A percentile compares a stretch with the other conserved stretches of the same genome.
Conservation (phyloP, 371 early-diverging fungal species). For the Mucor circinelloides region DNA sequence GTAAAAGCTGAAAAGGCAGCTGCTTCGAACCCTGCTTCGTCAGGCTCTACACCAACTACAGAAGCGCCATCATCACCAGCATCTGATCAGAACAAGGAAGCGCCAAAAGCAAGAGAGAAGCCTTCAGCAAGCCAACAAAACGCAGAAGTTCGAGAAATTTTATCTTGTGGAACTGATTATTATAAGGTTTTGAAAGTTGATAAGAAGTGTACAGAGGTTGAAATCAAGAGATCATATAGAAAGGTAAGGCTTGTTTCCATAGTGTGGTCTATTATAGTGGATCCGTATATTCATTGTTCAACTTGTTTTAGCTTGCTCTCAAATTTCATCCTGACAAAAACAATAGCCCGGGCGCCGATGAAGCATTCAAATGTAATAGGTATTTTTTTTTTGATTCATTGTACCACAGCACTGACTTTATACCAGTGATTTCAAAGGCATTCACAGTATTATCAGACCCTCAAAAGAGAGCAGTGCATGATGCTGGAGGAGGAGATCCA, state of each 20-base stretch:
- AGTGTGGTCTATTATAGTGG: neutral
- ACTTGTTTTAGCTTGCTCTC: conserved; percentile 67
- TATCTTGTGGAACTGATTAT: conserved; percentile 78
- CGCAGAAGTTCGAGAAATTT: conserved; percentile 77
- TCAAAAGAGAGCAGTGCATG: conserved; percentile 87
- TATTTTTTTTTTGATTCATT: neutral
- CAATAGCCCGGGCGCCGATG: conserved; percentile 94
- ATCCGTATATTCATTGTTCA: neutral
- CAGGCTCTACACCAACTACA: conserved; percentile 17
- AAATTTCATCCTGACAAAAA: conserved; percentile 98
- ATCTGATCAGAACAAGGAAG: neutral
- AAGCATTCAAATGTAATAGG: conserved; percentile 88
- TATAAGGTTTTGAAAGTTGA: conserved; percentile 87
- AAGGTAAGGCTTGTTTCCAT: conserved; percentile 60
- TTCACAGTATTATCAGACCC: conserved; percentile 88
- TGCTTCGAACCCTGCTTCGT: conserved; percentile 7
- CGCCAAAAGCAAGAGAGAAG: conserved; percentile 29
- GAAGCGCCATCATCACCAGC: conserved; percentile 4
- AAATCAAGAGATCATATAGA: conserved; percentile 97
- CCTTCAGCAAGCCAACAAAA: conserved; percentile 80
- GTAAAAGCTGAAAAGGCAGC: conserved; percentile 44
- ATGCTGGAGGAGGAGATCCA: conserved; percentile 83
- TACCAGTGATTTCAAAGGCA: conserved; percentile 84
- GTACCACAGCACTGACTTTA: neutral
- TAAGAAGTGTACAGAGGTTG: conserved; percentile 80